phyloP scores from a whole-genome alignment of 257 asterid genomes.

The Solanum sitiens region DNA sequence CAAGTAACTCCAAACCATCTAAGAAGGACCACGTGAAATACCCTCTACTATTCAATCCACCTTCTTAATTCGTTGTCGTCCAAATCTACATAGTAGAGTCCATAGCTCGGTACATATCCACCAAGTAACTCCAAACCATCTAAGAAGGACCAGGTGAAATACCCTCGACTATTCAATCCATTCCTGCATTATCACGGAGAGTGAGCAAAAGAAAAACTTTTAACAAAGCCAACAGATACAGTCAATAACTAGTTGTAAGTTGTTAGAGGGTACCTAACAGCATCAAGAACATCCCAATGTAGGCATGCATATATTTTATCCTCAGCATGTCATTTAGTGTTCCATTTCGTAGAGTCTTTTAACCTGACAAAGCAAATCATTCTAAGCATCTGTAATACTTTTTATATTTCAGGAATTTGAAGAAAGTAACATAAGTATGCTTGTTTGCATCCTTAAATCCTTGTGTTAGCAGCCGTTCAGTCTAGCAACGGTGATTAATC shows the following conservation, averaged over 20 bases:
- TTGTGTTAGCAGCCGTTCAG: not conserved
- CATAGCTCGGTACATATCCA: constrained; percentile 23
- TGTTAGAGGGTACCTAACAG: constrained; percentile 10
- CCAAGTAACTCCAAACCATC: constrained; percentile 45
- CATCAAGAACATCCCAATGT: constrained; percentile 18
- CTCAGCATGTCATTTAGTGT: constrained; percentile 11
- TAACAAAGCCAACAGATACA: not conserved
- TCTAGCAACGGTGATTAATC: not conserved
- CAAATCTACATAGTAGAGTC: constrained; percentile 48
- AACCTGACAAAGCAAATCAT: constrained; percentile 4
- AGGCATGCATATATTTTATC: constrained; percentile 8
- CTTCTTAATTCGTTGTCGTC: constrained; percentile 17
- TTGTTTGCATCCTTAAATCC: not conserved
- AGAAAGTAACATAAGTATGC: not conserved
- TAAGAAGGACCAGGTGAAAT: constrained; percentile 47
- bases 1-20: constrained; percentile 46
- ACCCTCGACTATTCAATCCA: constrained; percentile 46
- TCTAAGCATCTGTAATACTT: not conserved
- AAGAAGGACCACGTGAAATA: constrained; percentile 52
- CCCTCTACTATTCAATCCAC: constrained; percentile 42
- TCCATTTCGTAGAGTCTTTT: not conserved
- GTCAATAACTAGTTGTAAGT: not conserved
- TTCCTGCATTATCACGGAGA: constrained; percentile 18
- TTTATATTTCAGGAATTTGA: not conserved
- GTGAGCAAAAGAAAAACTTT: not conserved